A percentile compares a stretch with the other conserved stretches of the same genome.
These are phyloP conservation scores for Piper longum DNA, from an alignment of 164 flowering plant species.

Conservation along the genomic window DNA sequence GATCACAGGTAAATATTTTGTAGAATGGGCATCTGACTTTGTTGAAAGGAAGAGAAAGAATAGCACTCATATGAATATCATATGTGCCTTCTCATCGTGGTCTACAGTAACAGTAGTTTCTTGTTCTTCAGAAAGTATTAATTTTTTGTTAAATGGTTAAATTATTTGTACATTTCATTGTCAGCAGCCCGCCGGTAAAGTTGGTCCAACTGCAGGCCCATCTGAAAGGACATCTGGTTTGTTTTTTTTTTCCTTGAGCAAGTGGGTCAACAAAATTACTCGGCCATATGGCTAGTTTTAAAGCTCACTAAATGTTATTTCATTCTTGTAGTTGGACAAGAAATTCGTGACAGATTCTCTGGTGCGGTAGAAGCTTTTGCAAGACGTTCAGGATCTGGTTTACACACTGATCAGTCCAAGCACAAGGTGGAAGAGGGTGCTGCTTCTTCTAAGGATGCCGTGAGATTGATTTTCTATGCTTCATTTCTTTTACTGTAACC, in stretches of 20 bases:
- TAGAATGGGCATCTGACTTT: background rate
- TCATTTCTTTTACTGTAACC: background rate
- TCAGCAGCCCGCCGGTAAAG: conserved; percentile 23
- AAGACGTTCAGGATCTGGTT: conserved; percentile 25
- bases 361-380: conserved; percentile 46
- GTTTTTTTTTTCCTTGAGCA: background rate
- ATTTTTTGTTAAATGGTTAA: background rate
- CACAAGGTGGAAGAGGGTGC: conserved; percentile 20
- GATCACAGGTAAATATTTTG: conserved; percentile 21
- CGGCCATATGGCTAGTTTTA: background rate
- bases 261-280: background rate
- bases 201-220: conserved; percentile 19
- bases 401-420: conserved; percentile 26
- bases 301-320: background rate
- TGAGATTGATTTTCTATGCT: background rate
- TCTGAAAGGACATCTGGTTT: conserved; percentile 24
- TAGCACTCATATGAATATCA: no score
- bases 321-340: conserved; percentile 28
- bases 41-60: background rate
- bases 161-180: conserved; percentile 1
- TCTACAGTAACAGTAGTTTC: no score
- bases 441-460: conserved; percentile 14
- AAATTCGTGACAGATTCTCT: conserved; percentile 33
- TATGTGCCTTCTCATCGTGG: no score
- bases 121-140: background rate